Percentiles rank a stretch among this genome's conserved stretches.
Conservation (phyloP, 768 basidiomycete species). For the Tubosaeta brunneosetosa region DNA sequence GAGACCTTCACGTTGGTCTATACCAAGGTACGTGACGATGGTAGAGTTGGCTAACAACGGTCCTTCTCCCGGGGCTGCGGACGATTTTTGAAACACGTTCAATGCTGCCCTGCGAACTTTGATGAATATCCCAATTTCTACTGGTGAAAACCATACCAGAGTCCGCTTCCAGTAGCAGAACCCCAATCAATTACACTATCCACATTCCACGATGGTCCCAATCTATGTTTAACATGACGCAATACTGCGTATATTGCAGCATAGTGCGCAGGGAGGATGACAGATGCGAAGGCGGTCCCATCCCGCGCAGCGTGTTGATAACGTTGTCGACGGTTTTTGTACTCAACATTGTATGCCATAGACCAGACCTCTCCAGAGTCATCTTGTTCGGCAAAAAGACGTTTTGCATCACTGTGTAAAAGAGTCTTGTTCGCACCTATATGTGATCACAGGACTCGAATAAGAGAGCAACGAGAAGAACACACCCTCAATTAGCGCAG, state of each 20-base stretch:
- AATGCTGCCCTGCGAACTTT: slow-evolving; percentile 53
- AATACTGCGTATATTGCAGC: slow-evolving; percentile 76
- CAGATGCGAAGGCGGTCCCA: slow-evolving; percentile 78
- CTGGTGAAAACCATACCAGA: slow-evolving; percentile 54
- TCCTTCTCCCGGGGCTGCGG: slow-evolving; percentile 25
- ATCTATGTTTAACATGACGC: slow-evolving; percentile 55
- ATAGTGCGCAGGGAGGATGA: slow-evolving; percentile 84
- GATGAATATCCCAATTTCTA: slow-evolving; percentile 7
- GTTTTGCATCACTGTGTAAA: slow-evolving; percentile 66
- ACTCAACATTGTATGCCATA: slow-evolving; percentile 49
- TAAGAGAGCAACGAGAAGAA: slow-evolving; percentile 1
- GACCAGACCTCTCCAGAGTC: slow-evolving; percentile 45
- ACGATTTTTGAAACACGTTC: slow-evolving; percentile 53
- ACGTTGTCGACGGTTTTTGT: slow-evolving; percentile 57
- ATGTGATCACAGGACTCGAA: slow-evolving; percentile 9
- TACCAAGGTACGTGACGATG: slow-evolving; percentile 59
- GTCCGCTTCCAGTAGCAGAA: slow-evolving; percentile 72
- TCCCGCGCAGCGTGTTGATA: slow-evolving; percentile 61
- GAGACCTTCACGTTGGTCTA: slow-evolving; percentile 76
- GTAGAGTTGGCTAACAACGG: slow-evolving; percentile 44
- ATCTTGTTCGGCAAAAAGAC: slow-evolving; percentile 51
- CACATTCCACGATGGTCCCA: slow-evolving; percentile 59
- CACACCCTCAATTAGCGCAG: slow-evolving; percentile 62
- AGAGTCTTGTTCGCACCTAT: slow-evolving; percentile 60
- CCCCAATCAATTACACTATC: slow-evolving; percentile 80